Percentiles rank a stretch among this genome's conserved stretches.
These are phyloP conservation scores for Alternaria gaisen DNA, from an alignment of 2,329 filamentous ascomycete species.

Conservation along the genomic window DNA sequence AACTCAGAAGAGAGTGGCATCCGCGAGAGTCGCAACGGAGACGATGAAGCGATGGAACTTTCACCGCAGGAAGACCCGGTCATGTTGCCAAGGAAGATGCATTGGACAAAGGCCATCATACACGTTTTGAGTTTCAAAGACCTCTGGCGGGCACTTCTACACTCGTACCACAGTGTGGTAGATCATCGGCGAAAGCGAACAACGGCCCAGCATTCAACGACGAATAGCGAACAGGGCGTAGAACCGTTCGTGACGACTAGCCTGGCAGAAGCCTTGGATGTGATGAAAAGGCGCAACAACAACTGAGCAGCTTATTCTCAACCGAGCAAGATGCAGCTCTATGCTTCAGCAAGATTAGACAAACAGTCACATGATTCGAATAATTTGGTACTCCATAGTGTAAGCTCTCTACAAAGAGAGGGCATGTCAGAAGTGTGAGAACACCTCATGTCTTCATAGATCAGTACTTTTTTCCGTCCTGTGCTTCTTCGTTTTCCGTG, in stretches of 20 bases:
- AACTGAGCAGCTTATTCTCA: neutral
- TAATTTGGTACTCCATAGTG: neutral
- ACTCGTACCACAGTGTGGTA: neutral
- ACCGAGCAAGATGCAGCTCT: neutral
- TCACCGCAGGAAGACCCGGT: neutral
- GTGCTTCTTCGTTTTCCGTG: neutral
- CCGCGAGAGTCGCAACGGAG: neutral
- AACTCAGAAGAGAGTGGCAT: neutral
- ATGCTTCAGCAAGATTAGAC: neutral
- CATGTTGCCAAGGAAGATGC: neutral
- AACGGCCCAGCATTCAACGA: neutral
- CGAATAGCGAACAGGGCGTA: neutral
- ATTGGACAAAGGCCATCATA: neutral
- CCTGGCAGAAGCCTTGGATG: neutral
- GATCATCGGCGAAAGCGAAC: neutral
- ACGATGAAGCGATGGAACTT: neutral
- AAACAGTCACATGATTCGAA: neutral
- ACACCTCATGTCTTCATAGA: neutral
- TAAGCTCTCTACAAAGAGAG: neutral
- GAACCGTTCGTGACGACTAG: neutral
- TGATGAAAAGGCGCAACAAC: neutral
- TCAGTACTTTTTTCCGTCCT: neutral
- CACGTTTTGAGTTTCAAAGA: neutral
- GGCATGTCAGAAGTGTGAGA: accelerated
- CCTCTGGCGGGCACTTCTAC: neutral